Evolutionary conservation across 116 monocot species (phyloP).

Genomic region (Zostera marina): DNA sequence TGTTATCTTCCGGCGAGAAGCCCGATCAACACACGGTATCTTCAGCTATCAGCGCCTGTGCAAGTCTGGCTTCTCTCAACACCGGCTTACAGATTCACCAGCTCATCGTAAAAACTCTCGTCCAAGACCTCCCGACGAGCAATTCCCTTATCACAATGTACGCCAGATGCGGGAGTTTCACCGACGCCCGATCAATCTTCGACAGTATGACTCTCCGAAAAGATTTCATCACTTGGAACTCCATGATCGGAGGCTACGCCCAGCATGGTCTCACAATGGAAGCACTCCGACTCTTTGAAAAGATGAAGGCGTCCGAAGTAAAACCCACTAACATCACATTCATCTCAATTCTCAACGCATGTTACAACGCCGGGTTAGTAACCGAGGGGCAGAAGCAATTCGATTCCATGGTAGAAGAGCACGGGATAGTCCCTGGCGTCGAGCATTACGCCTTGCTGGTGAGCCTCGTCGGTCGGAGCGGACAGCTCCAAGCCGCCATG

Average conservation of each 20-base stretch:
- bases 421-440: conserved; percentile 19
- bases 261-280: conserved; percentile 37
- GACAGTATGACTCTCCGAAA: conserved; percentile 14
- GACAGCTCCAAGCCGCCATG: conserved; percentile 43
- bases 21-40: conserved; percentile 45
- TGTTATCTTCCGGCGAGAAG: conserved; percentile 24
- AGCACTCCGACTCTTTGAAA: conserved; percentile 20
- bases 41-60: conserved; percentile 43
- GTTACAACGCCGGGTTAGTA: conserved; percentile 45
- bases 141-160: conserved; percentile 65
- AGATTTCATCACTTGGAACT: conserved; percentile 58
- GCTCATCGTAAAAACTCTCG: conserved; percentile 21
- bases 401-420: conserved; percentile 36
- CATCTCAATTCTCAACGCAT: conserved; percentile 35
- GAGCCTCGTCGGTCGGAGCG: conserved; percentile 43
- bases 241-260: conserved; percentile 47
- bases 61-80: conserved; percentile 29
- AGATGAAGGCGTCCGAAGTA: conserved; percentile 29
- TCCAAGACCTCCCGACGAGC: conserved; percentile 31
- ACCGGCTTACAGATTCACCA: conserved; percentile 41
- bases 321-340: conserved; percentile 50
- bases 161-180: conserved; percentile 33
- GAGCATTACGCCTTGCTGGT: conserved; percentile 55
- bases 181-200: conserved; percentile 27
- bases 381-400: conserved; percentile 39